Percentiles rank a stretch among this genome's conserved stretches.
These are phyloP conservation scores for Draba incana DNA, from an alignment of 345 rosid genomes.

Conservation along the genomic window DNA sequence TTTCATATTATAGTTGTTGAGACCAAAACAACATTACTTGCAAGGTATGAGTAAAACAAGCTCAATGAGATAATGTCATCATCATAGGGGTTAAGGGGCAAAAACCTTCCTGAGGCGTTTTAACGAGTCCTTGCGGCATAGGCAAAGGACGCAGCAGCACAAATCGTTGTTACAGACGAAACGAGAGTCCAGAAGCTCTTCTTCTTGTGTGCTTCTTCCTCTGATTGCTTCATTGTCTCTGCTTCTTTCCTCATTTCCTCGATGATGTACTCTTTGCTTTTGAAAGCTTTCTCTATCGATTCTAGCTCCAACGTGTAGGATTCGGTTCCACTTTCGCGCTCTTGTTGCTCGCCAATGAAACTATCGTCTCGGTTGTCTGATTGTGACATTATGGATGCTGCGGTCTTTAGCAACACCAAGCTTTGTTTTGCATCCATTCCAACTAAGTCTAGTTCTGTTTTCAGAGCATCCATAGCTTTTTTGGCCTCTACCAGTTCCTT, in stretches of 20 bases:
- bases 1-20: slow-evolving; percentile 29
- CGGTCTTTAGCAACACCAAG: slow-evolving; percentile 54
- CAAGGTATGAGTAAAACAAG: slow-evolving; percentile 7
- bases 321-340: slow-evolving; percentile 42
- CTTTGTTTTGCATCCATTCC: slow-evolving; percentile 15
- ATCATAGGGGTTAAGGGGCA: neutral
- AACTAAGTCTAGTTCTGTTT: slow-evolving; percentile 46
- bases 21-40: slow-evolving; percentile 28
- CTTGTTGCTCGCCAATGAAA: slow-evolving; percentile 14
- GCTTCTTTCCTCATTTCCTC: slow-evolving; percentile 63
- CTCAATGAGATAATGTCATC: slow-evolving; percentile 16
- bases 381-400: slow-evolving; percentile 47
- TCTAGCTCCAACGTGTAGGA: slow-evolving; percentile 50
- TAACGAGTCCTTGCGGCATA: slow-evolving; percentile 58
- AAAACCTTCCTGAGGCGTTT: slow-evolving; percentile 25
- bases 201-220: slow-evolving; percentile 56
- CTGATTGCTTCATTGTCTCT: slow-evolving; percentile 54
- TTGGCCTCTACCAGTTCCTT: slow-evolving; percentile 50
- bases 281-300: slow-evolving; percentile 57
- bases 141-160: slow-evolving; percentile 67
- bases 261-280: slow-evolving; percentile 50
- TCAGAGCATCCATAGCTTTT: slow-evolving; percentile 41
- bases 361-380: slow-evolving; percentile 26
- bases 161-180: slow-evolving; percentile 65
- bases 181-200: slow-evolving; percentile 64